Percentiles rank a stretch among this genome's conserved stretches.
Evolutionary conservation across 2,329 filamentous ascomycete species (phyloP).

Genomic region (Microsporum canis): DNA sequence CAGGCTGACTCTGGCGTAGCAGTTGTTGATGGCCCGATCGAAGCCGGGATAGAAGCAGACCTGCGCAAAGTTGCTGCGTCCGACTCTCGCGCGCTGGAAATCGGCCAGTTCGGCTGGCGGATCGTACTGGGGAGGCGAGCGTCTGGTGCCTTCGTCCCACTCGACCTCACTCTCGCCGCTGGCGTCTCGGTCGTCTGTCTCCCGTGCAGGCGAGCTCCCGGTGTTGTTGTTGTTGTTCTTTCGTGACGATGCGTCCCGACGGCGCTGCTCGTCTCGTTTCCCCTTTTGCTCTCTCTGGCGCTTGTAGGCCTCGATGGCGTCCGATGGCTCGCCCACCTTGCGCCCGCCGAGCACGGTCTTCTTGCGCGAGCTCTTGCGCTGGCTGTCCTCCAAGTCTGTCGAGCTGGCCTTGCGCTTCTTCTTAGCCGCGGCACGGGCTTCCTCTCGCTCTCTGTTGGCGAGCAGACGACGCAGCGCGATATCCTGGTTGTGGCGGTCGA

Average conservation of each 20-base stretch:
- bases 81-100: slow-evolving; percentile 71
- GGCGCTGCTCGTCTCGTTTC: slow-evolving; percentile 38
- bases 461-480: slow-evolving; percentile 68
- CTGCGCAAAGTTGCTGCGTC: slow-evolving; percentile 73
- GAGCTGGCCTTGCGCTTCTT: slow-evolving; percentile 58
- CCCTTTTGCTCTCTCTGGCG: slow-evolving; percentile 49
- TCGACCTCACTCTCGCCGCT: slow-evolving; percentile 72
- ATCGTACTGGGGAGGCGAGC: slow-evolving; percentile 47
- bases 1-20: slow-evolving; percentile 74
- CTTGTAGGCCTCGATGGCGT: slow-evolving; percentile 62
- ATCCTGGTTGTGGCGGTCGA: slow-evolving; percentile 72
- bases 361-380: slow-evolving; percentile 62
- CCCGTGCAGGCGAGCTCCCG: slow-evolving; percentile 51
- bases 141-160: slow-evolving; percentile 48
- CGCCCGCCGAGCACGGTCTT: slow-evolving; percentile 56
- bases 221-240: slow-evolving; percentile 40
- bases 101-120: slow-evolving; percentile 65
- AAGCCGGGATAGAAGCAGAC: slow-evolving; percentile 92
- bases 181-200: slow-evolving; percentile 49
- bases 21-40: slow-evolving; percentile 66
- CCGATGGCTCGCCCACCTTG: slow-evolving; percentile 56
- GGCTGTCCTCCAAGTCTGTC: slow-evolving; percentile 66
- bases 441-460: slow-evolving; percentile 52
- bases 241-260: slow-evolving; percentile 30
- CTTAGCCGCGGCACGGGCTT: slow-evolving; percentile 41